phyloP scores from a whole-genome alignment of 805 yeast genomes.

The Blastobotrys attinorum region DNA sequence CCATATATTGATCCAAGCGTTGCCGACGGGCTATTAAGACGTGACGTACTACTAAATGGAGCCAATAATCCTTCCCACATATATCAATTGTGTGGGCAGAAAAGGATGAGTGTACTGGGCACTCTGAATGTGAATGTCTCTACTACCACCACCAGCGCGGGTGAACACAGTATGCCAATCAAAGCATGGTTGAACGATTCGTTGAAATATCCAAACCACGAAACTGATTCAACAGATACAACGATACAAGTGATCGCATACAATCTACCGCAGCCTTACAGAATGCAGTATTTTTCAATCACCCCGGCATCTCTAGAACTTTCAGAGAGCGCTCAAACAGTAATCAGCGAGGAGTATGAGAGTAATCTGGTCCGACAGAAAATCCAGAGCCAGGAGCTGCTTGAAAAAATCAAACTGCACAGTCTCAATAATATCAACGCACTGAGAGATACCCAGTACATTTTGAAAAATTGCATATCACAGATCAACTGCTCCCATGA shows the following conservation, averaged over 20 bases:
- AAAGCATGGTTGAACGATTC: conserved; percentile 10
- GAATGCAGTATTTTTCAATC: conserved; percentile 69
- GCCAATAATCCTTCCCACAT: conserved; percentile 10
- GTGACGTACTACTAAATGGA: conserved; percentile 15
- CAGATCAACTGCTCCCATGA: conserved; percentile 32
- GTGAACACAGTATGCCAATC: conserved; percentile 12
- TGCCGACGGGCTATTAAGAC: conserved; percentile 12
- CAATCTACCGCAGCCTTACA: conserved; percentile 60
- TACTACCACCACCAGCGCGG: background rate
- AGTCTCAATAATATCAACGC: conserved; percentile 8
- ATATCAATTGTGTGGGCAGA: conserved; percentile 16
- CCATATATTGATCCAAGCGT: conserved; percentile 16
- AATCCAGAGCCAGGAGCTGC: conserved; percentile 12
- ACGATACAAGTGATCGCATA: conserved; percentile 39
- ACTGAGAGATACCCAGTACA: conserved; percentile 2
- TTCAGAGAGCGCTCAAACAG: conserved; percentile 24
- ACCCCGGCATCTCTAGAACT: conserved; percentile 62
- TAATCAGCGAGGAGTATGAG: conserved; percentile 22
- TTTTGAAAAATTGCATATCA: conserved; percentile 21
- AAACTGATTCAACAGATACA: background rate
- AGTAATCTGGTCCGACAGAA: conserved; percentile 22
- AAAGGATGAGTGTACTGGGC: conserved; percentile 17
- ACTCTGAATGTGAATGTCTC: conserved; percentile 5
- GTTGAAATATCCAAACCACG: conserved; percentile 9
- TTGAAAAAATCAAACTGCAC: conserved; percentile 18